Conservation (phyloP, 129 eudicot genomes). For the Apium graveolens region DNA sequence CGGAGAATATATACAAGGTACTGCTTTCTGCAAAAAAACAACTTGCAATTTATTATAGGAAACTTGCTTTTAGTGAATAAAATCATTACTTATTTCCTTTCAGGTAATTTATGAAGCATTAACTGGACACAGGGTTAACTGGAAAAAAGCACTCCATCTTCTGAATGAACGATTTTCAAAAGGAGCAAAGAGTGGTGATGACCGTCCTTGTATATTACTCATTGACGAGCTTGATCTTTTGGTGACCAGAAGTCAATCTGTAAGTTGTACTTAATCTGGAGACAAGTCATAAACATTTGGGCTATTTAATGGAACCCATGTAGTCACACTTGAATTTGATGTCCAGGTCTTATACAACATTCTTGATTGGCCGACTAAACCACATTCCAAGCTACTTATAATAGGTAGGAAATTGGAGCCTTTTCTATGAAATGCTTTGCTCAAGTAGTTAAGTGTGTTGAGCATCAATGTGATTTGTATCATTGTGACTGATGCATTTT, state of each 20-base stretch:
- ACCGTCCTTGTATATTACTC: slow-evolving; percentile 84
- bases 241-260: slow-evolving; percentile 90
- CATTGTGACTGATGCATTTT: slow-evolving; percentile 7
- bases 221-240: slow-evolving; percentile 96
- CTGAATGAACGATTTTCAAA: slow-evolving; percentile 79
- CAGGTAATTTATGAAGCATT: slow-evolving; percentile 96
- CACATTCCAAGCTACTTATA: slow-evolving; percentile 79
- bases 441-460: background rate
- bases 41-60: background rate
- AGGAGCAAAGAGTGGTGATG: slow-evolving; percentile 51
- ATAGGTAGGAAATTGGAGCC: slow-evolving; percentile 44
- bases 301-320: background rate
- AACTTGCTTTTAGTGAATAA: background rate
- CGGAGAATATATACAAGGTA: slow-evolving; percentile 90
- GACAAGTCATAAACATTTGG: background rate
- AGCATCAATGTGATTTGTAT: slow-evolving; percentile 1
- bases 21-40: background rate
- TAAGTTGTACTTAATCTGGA: slow-evolving; percentile 15
- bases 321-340: background rate
- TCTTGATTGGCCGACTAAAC: slow-evolving; percentile 98
- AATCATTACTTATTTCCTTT: slow-evolving; percentile 10
- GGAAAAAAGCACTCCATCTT: slow-evolving; percentile 89
- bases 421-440: background rate
- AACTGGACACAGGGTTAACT: slow-evolving; percentile 78
- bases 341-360: slow-evolving; percentile 92